Conservation (phyloP, 2,329 filamentous ascomycete genomes). For the Pseudogymnoascus sp. region DNA sequence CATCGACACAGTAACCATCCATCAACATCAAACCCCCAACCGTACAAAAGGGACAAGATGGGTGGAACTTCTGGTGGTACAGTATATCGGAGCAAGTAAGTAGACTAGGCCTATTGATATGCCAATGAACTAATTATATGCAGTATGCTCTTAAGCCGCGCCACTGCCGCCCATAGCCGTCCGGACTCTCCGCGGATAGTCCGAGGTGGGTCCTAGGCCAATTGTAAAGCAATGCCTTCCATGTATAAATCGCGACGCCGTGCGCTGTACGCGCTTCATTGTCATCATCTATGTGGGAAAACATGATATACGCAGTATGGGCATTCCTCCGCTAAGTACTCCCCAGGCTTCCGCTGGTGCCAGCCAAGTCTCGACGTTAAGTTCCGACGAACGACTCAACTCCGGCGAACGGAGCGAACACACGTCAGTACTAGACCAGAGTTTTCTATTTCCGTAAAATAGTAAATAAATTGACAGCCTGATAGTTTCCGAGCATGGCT, state of each 20-base stretch:
- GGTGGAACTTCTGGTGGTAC: background rate
- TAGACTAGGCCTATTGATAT: background rate
- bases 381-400: background rate
- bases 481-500: conserved; percentile 12
- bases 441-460: background rate
- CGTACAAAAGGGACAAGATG: background rate
- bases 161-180: background rate
- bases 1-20: background rate
- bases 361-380: background rate
- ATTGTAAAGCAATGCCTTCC: background rate
- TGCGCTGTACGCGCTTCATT: background rate
- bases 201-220: background rate
- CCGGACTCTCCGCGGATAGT: background rate
- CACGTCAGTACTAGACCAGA: background rate
- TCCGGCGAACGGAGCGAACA: background rate
- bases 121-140: background rate
- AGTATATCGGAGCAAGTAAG: background rate
- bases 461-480: background rate
- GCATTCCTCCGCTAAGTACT: background rate
- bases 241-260: background rate
- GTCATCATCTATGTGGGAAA: background rate
- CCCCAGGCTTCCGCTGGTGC: background rate
- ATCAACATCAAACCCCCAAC: background rate
- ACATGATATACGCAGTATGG: background rate
- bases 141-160: background rate